Evolutionary conservation across 75 land plant species (phyloP).

Genomic region (Chamaecyparis obtusa): DNA sequence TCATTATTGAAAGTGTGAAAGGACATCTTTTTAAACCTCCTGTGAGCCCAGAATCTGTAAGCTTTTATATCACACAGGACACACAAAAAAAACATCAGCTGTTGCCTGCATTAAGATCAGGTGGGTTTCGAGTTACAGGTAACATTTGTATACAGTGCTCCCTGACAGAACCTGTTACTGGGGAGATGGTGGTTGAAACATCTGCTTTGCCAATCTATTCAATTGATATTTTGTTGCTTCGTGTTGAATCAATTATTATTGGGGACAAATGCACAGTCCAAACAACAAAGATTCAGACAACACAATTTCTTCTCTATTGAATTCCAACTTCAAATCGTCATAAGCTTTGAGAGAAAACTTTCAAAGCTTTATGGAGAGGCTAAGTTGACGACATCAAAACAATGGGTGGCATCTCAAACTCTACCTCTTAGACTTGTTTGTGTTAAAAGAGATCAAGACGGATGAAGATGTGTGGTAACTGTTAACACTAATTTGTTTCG

Average conservation of each 20-base stretch:
- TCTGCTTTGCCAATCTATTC: constrained; percentile 71
- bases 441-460: constrained; percentile 16
- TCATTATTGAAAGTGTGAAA: too few species aligned
- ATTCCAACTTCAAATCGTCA: constrained; percentile 58
- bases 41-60: too few species aligned
- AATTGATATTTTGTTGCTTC: constrained; percentile 71
- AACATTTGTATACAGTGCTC: constrained; percentile 64
- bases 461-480: background rate
- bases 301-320: constrained; percentile 85
- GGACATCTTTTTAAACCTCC: too few species aligned
- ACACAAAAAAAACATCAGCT: too few species aligned
- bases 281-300: constrained; percentile 71
- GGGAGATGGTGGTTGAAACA: constrained; percentile 70
- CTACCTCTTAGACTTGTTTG: constrained; percentile 39
- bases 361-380: constrained; percentile 45
- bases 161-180: constrained; percentile 60
- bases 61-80: too few species aligned
- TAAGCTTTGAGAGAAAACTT: constrained; percentile 57
- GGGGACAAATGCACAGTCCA: constrained; percentile 64
- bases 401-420: constrained; percentile 51
- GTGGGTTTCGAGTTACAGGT: constrained; percentile 74
- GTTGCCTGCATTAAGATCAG: too few species aligned
- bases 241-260: constrained; percentile 68
- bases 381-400: constrained; percentile 55
- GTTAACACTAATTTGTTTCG: background rate